phyloP scores from a whole-genome alignment of 192 early-diverging fungal genomes.

The Endogone sp. region DNA sequence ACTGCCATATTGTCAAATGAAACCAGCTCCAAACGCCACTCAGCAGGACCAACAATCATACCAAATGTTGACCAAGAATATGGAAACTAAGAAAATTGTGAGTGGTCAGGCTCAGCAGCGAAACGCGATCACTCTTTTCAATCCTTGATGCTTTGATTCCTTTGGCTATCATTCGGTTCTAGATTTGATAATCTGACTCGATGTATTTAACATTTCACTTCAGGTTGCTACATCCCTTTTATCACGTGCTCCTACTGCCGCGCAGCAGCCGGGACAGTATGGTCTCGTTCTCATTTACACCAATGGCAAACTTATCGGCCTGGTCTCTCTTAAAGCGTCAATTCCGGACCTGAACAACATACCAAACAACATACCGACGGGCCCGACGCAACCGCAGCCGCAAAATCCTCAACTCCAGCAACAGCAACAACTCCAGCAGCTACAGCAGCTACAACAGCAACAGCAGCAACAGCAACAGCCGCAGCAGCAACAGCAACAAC shows the following conservation, averaged over 20 bases:
- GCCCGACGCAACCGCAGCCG: not conserved
- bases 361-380: not conserved
- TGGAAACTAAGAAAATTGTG: slow-evolving; percentile 33
- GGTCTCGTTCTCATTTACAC: slow-evolving; percentile 30
- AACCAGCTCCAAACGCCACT: slow-evolving; percentile 21
- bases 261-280: slow-evolving; percentile 7
- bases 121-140: not conserved
- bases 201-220: too few relatives aligned
- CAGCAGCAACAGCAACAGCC: slow-evolving; percentile 16
- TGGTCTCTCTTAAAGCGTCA: slow-evolving; percentile 25
- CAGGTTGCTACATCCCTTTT: slow-evolving; percentile 31
- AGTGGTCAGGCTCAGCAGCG: slow-evolving; percentile 3
- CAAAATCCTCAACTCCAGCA: not conserved
- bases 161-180: too few relatives aligned
- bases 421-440: not conserved
- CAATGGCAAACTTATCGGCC: slow-evolving; percentile 27
- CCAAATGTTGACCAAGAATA: slow-evolving; percentile 17
- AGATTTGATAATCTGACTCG: too few relatives aligned
- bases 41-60: slow-evolving; percentile 27
- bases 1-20: slow-evolving; percentile 33
- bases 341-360: slow-evolving; percentile 26
- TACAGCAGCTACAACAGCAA: slow-evolving; percentile 7
- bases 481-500: not conserved
- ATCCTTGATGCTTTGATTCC: not conserved
- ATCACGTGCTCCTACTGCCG: not conserved